Base-by-base conservation (phyloP, 306 rosid genomes). In the Dryas alaskensis region DNA sequence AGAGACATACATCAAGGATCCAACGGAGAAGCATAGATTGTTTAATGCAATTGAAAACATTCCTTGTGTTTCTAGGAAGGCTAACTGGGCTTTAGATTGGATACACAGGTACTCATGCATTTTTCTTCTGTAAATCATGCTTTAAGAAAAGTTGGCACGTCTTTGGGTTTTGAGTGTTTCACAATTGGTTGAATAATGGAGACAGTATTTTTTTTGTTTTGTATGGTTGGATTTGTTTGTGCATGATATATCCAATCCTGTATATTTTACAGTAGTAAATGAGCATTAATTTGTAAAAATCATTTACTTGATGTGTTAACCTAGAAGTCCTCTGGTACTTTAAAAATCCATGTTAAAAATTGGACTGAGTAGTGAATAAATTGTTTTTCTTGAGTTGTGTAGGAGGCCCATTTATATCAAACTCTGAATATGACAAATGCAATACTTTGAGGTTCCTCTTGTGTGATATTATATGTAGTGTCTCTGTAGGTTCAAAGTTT, bases 1-100 rank as follows among this genome's bases (percentile, higher is more conserved):
- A 82, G 98, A 92, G 87, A 90, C 98, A 40, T 89, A 76, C 68
- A 92, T 90, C 75, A 92, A 87, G 80, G 98, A 92, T 86, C 79
- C 98, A 52, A 83, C 73, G 73, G 96, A 92, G 90, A 92, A 92
- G 75, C 86, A 90, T 77, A 81, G 88, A 72, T 66, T 92, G 80
- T 92, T 92, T 78, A 87, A 88, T 81, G 98, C 98, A 37, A 74
- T 90, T 71, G 96, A 92, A 80, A 90, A 84, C 83, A 80, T 92
- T 57, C 87, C 96, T 80, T 90, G 90, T 79, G 89, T 92, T n/a
- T 78, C 90, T 80, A 86, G 78, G 86, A 92, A 92, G 85, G 96
- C 96, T 55, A 80, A 88, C 51, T 92, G 98, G 98, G 96, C 98
- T 60, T 59, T 90, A 84, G 76, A 84, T 80, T 92, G 98, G 98